Base-by-base conservation (phyloP, 495 filamentous ascomycete species). In the Friedmanniomyces endolithicus region DNA sequence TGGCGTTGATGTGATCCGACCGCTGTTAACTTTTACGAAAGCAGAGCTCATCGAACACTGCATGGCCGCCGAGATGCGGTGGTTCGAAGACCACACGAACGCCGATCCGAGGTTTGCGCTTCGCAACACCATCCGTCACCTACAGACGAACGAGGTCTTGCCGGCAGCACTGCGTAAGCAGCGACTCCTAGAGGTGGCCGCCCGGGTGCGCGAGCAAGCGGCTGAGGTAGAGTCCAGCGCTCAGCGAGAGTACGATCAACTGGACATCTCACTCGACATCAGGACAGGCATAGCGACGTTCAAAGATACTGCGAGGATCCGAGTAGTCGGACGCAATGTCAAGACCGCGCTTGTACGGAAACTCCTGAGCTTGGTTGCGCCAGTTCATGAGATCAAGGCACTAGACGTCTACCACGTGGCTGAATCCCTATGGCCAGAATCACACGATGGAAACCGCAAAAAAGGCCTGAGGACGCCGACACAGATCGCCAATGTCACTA, bases 11-110 rank as follows among this genome's bases (percentile, higher is more conserved):
- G 65, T 95, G 27, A 78, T 82, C 51, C 79, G 90, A 22, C 92
- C 92, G 6, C 72, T 98, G 25, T 71, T 97, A 31, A 55, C 60
- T 2, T 88, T 90, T 60, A 70, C 71, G 46, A 98, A 98, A 64
- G 71, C 77, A 17, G 70, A 78, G 11, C 71, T 97, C 8, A 72
- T 85, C 1, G 78, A 78, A 0, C 94, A 88, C 1, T 95, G 90
- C 64, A 57, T 78, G 22, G 72, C 77, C 47, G 74, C 80, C 51
- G 59, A 71, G 1, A 71, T 92, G 22, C 71, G 72, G 1, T 97
- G 85, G 81, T 85, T 85, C 59, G 85, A 90, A 55, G 92, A 98
- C 63, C 70, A 73, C 46, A 94, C 89, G n/a, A 98, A 98, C 63
- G 66, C 76, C 35, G 86, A 95, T 64, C 75, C 73, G 19, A 89